phyloP scores from a whole-genome alignment of 2,329 filamentous ascomycete genomes.

The Scedosporium minutisporum region DNA sequence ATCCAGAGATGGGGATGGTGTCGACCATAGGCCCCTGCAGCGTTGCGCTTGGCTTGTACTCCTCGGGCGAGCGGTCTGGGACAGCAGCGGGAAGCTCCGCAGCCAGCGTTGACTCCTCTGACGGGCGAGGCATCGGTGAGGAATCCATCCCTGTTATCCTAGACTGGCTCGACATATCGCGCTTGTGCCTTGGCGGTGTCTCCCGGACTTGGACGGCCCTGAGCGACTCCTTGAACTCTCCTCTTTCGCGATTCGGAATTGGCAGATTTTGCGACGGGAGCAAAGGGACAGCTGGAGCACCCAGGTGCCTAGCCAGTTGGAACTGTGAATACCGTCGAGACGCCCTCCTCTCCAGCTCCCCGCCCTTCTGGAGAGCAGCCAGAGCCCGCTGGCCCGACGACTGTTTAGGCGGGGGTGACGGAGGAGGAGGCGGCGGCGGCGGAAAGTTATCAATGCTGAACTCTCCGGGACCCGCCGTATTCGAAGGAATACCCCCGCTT shows the following conservation, averaged over 20 bases:
- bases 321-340: conserved; percentile 93
- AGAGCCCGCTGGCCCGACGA: conserved; percentile 67
- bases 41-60: conserved; percentile 53
- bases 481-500: conserved; percentile 29
- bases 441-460: conserved; percentile 57
- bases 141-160: conserved; percentile 15
- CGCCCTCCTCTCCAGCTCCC: conserved; percentile 83
- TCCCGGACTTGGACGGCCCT: conserved; percentile 52
- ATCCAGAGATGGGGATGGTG: conserved; percentile 26
- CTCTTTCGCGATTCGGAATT: conserved; percentile 72
- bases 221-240: conserved; percentile 75
- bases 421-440: conserved; percentile 57
- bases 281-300: conserved; percentile 70
- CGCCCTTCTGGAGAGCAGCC: conserved; percentile 80
- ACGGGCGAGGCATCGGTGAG: conserved; percentile 6
- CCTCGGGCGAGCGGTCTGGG: conserved; percentile 43
- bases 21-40: conserved; percentile 48
- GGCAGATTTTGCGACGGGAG: conserved; percentile 76
- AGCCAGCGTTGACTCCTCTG: conserved; percentile 8
- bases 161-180: conserved; percentile 37
- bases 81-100: background rate
- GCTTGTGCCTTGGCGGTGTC: conserved; percentile 35
- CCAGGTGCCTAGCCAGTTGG: conserved; percentile 90
- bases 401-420: conserved; percentile 39
- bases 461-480: conserved; percentile 33